These are phyloP conservation scores for Seiridium unicorne DNA, from an alignment of 2,329 filamentous ascomycete species.

Conservation along the genomic window DNA sequence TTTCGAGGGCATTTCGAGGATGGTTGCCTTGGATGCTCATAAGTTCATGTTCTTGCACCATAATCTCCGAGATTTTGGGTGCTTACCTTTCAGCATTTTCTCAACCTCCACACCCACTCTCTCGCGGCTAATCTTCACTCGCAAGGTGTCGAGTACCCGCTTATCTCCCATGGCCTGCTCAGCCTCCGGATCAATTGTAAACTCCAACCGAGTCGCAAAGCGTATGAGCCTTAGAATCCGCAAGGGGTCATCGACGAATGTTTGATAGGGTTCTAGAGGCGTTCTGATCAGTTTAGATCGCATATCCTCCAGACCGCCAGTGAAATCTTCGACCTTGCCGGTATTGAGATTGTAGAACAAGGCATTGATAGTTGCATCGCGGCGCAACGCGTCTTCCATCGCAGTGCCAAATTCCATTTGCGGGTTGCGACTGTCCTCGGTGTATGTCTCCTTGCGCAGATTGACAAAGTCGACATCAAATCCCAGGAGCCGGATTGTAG, in stretches of 20 bases:
- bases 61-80: background rate
- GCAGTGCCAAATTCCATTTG: constrained; percentile 92
- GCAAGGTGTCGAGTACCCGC: constrained; percentile 78
- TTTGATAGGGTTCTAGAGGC: constrained; percentile 83
- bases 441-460: constrained; percentile 85
- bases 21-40: constrained; percentile 23
- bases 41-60: constrained; percentile 1
- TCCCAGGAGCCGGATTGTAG: constrained; percentile 80
- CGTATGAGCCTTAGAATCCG: constrained; percentile 83
- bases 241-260: constrained; percentile 91
- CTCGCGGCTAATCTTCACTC: constrained; percentile 87
- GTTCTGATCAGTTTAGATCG: constrained; percentile 72
- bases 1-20: constrained; percentile 50
- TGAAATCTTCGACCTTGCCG: constrained; percentile 79
- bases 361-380: constrained; percentile 93
- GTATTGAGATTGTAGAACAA: constrained; percentile 93
- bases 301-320: constrained; percentile 76
- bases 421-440: constrained; percentile 84
- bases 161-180: constrained; percentile 72
- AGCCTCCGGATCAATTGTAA: constrained; percentile 70
- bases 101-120: constrained; percentile 83
- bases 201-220: constrained; percentile 83
- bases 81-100: constrained; percentile 78
- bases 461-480: constrained; percentile 95
- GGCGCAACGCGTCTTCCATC: constrained; percentile 81